Conservation (phyloP, 352 stramenopile species). For the Peronospora farinosa region DNA sequence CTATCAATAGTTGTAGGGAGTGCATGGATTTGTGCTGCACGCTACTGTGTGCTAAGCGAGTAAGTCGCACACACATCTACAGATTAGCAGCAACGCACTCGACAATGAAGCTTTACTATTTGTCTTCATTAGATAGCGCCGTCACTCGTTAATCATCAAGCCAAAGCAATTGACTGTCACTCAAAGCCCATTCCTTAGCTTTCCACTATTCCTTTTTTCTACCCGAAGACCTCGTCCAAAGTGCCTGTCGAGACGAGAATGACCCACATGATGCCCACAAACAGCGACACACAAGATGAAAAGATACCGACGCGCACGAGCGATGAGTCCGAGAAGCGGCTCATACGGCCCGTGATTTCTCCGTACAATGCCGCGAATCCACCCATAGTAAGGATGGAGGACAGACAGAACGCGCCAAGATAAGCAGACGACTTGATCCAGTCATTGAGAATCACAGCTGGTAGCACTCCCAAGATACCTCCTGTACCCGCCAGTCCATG, state of each 20-base stretch:
- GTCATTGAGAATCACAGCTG: conserved; percentile 81
- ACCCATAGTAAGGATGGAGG: conserved; percentile 85
- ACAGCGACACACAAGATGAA: conserved; percentile 58
- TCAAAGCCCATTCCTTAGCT: not conserved
- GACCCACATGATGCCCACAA: conserved; percentile 66
- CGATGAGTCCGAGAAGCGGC: conserved; percentile 47
- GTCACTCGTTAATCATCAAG: too few relatives aligned
- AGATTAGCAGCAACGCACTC: too few relatives aligned
- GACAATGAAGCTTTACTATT: too few relatives aligned
- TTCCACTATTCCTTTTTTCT: not conserved
- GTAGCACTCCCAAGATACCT: conserved; percentile 75
- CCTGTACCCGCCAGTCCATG: conserved; percentile 77
- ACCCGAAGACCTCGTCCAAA: conserved; percentile 66
- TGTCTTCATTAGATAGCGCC: too few relatives aligned
- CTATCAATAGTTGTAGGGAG: too few relatives aligned
- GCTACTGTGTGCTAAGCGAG: too few relatives aligned
- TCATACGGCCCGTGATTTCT: conserved; percentile 54
- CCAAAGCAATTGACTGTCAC: not conserved
- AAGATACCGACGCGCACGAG: conserved; percentile 60
- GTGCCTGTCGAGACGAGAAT: conserved; percentile 58
- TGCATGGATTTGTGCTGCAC: too few relatives aligned
- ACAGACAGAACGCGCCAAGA: conserved; percentile 78
- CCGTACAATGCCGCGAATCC: conserved; percentile 78
- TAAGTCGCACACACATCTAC: too few relatives aligned
- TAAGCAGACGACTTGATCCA: conserved; percentile 67